Evolutionary conservation across 1,139 yeast species (phyloP), one percentile per base, ranked within the genome.

Genomic region (Taphrina communis): DNA sequence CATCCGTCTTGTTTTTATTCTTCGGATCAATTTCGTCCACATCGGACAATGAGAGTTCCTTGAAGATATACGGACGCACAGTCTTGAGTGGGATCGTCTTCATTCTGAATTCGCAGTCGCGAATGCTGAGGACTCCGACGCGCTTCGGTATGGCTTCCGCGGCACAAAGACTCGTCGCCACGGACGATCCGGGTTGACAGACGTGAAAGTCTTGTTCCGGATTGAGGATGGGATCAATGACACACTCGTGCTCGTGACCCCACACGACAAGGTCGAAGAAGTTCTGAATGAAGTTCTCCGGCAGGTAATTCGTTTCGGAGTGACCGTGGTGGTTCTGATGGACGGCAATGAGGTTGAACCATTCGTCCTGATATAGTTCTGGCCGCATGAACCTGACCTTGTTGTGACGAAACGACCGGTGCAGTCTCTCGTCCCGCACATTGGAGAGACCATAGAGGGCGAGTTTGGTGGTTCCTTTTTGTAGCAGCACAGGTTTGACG

Each of bases 201-300:
- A 93, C 92, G 71, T 86, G 86, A 76, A 93, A 91, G 0, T 87
- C 88, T 38, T 86, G 86, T 31, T 84, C 84, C 0, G 89, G 84
- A 75, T 91, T 92, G 60, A 81, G 81, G 0, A 81, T 82, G 0
- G 97, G 87, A 72, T 85, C 86, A 0, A 94, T 90, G 7, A 88
- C 82, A 75, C 98, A 92, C 76, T 94, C 98, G 78, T 94, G 99
- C 76, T 94, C 99, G 77, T 94, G 99, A 9, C 99, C 99, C 99
- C 99, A 94, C 1, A 92, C 80, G 0, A 94, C 86, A 70, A 94
- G 82, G 75, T 94, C 90, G 66, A 94, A 76, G 76, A 93, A 93
- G 19, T 83, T 81, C 0, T 98, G 99, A 21, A 95, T 78, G 74
- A 89, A 89, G 71, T 82, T 83, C 73, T 94, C 98, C 1, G 97